Base-by-base conservation (phyloP, 2,329 filamentous ascomycete genomes). In the Ophiosphaerella korrae region DNA sequence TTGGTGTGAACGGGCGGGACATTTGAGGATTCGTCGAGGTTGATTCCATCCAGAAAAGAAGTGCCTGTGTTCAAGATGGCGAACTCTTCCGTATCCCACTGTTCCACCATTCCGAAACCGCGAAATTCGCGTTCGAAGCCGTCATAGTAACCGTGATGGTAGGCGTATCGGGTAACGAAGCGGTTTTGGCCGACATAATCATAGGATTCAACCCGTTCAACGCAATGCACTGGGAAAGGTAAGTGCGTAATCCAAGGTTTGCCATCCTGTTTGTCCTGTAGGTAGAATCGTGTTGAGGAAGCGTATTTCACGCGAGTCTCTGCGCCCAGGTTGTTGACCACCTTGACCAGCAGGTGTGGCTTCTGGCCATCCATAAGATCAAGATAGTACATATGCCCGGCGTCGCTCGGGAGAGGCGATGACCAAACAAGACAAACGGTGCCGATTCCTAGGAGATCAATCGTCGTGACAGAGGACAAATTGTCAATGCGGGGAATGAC, bases 41-140 rank as follows among this genome's bases (percentile, higher is more conserved):
- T 26, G 24, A 8, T 26, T 26, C 5, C 24, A 26, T 26, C 24
- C 8, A 8, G 24, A 8, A 26, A 18, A 5, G 13, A 36, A 5
- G 13, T n/a, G 13, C 16, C 13, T 5, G 13, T 18, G 16, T 12
- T 36, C 34, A 36, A n/a, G 5, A 12, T 12, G 11, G 14, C 37
- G 37, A 21, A 29, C 7, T 55, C 31, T 39, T 66, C 59, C 2
- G 55, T 50, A 23, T 67, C 63, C 58, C 55, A 61, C 6, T 45
- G 33, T 34, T 74, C 69, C 1, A 70, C 68, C 52, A 62, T 61
- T 3, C 50, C 68, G 44, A 74, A 74, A 2, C 71, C 71, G 2
- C 60, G 43, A 45, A 72, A 73, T 39, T 72, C 62, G 1, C 60
- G 35, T 42, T 73, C 69, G 1, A 48, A 6, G 0, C 35, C 48